Evolutionary conservation across 768 basidiomycete genomes (phyloP).

Genomic region (Lactarius vividus): DNA sequence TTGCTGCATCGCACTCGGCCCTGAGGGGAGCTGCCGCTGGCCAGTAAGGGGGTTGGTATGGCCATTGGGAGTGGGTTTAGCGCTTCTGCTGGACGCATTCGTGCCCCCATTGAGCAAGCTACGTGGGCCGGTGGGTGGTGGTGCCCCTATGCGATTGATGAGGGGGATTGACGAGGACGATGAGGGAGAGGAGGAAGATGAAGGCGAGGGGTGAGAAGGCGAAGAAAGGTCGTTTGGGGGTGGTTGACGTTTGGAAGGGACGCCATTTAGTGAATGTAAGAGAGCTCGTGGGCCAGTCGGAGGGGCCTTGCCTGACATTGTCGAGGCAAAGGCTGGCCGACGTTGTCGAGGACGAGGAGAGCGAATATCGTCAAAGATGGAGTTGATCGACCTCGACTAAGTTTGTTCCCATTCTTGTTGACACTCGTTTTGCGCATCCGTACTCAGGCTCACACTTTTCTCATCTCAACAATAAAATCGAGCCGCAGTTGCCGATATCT

Average conservation of each 20-base stretch:
- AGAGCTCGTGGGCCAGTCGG: conserved; percentile 73
- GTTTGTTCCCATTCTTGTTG: conserved; percentile 18
- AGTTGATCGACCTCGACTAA: conserved; percentile 15
- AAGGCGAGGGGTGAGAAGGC: conserved; percentile 29
- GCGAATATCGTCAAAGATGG: conserved; percentile 10
- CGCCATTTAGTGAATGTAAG: conserved; percentile 43
- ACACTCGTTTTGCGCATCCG: conserved; percentile 22
- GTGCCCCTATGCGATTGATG: conserved; percentile 45
- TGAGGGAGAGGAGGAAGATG: conserved; percentile 32
- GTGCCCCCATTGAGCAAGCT: conserved; percentile 46
- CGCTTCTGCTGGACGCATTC: conserved; percentile 30
- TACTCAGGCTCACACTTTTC: not conserved
- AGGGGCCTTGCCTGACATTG: conserved; percentile 77
- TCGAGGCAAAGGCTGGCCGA: conserved; percentile 27
- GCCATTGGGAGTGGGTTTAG: conserved; percentile 48
- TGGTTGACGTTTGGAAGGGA: conserved; percentile 29
- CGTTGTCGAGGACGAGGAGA: conserved; percentile 22
- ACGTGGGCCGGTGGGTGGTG: conserved; percentile 65
- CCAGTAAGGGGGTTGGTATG: conserved; percentile 34
- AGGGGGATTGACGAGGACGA: conserved; percentile 36
- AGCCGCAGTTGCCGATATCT: not conserved
- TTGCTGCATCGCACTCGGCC: conserved; percentile 32
- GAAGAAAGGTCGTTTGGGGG: conserved; percentile 24
- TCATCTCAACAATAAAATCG: not conserved
- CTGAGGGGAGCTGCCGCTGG: conserved; percentile 33